These are phyloP conservation scores for Fistulinella staudtii DNA, from an alignment of 1,284 basidiomycete genomes.

Conservation along the genomic window DNA sequence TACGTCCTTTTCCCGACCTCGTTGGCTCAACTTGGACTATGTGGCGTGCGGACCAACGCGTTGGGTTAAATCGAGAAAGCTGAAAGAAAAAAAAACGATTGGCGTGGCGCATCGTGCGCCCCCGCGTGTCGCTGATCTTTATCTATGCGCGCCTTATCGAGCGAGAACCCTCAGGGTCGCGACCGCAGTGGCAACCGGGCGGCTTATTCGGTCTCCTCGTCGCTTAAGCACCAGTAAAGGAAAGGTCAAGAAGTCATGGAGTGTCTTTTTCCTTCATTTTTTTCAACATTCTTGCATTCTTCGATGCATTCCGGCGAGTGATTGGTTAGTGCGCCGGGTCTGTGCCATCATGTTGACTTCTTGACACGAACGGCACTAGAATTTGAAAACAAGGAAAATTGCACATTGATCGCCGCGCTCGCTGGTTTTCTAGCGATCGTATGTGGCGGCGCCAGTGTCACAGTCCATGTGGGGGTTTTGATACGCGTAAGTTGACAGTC, in stretches of 20 bases:
- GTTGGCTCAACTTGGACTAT: neutral
- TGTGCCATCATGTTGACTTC: neutral
- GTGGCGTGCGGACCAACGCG: neutral
- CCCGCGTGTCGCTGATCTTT: neutral
- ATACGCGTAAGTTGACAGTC: slow-evolving; percentile 12
- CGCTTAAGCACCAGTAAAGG: slow-evolving; percentile 16
- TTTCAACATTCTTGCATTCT: too few relatives aligned
- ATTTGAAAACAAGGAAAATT: too few relatives aligned
- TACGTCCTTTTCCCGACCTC: slow-evolving; percentile 17
- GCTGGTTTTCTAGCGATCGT: too few relatives aligned
- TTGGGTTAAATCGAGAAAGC: slow-evolving; percentile 18
- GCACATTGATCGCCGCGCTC: too few relatives aligned
- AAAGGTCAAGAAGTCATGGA: slow-evolving; percentile 6
- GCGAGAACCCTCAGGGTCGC: slow-evolving; percentile 5
- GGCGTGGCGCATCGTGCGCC: neutral
- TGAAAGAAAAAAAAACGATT: slow-evolving; percentile 14
- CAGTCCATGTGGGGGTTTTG: slow-evolving; percentile 1
- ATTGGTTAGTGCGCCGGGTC: too few relatives aligned
- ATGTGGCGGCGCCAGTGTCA: too few relatives aligned
- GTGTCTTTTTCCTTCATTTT: too few relatives aligned
- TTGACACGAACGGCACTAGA: slow-evolving; percentile 2
- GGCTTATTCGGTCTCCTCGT: slow-evolving; percentile 3
- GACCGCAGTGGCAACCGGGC: neutral
- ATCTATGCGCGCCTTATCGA: slow-evolving; percentile 8
- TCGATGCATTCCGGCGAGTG: too few relatives aligned